Evolutionary conservation across 768 basidiomycete genomes (phyloP), one percentile per base, ranked within the genome.

Genomic region (Dioszegia crocea): DNA sequence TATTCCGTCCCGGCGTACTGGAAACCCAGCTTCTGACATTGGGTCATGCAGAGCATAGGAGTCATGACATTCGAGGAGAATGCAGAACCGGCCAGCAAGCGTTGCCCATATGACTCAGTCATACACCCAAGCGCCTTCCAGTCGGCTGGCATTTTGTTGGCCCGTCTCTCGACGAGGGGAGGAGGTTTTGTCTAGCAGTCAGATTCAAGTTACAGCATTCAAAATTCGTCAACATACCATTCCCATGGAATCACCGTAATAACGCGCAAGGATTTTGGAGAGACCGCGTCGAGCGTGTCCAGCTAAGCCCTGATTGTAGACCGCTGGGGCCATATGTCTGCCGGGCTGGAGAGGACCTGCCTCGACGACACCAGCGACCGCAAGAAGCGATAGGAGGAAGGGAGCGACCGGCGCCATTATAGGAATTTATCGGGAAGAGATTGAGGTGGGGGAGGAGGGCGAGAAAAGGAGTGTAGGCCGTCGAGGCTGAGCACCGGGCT

Each of bases 401-500:
- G 60, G 41, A 60, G 66, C 66, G 67, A 75, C 65, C 59, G 71
- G 73, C 66, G 68, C 66, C 73, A 75, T 73, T 52, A 41, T 72
- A 30, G 38, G 30, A 44, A 23, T 4, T 33, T 47, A 26, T 65
- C 29, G 56, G 11, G 45, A 27, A 48, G 23, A 12, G 41, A 31
- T 19, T 4, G 36, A 40, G 26, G 19, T 48, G 6, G 10, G 9
- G 11, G 23, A 40, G 16, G 30, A 33, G 40, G 43, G 45, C n/a
- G 38, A 24, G 33, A 17, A 62, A 68, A 66, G 38, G 70, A 66
- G 63, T 52, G 66, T 71, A 29, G 29, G 70, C 70, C 70, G 66
- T 71, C 66, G 61, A 73, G 71, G 71, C 71, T 56, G 71, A 73
- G 71, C 71, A 59, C 71, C 71, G 55, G 71, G 71, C 71, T 73